Percentiles rank a stretch among this genome's conserved stretches.
Conservation (phyloP, 2,329 filamentous ascomycete genomes). For the Exophiala aquamarina region DNA sequence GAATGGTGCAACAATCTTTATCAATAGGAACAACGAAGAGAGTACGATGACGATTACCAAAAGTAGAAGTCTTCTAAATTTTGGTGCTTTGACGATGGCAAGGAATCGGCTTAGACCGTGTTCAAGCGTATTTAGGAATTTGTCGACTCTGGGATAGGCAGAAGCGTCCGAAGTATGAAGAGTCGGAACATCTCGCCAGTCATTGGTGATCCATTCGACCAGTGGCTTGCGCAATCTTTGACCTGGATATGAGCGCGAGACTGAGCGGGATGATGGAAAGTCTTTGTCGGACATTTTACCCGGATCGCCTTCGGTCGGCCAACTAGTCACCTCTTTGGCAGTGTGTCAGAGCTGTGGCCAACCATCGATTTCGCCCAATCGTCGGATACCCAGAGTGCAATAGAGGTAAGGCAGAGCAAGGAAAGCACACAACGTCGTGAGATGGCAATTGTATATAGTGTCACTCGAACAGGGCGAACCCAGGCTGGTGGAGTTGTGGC, state of each 20-base stretch:
- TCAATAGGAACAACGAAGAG: constrained; percentile 15
- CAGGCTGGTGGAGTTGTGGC: too few relatives aligned
- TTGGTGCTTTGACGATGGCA: constrained; percentile 39
- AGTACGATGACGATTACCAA: constrained; percentile 6
- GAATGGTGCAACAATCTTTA: constrained; percentile 17
- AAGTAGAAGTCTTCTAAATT: constrained; percentile 36
- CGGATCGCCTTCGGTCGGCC: neutral
- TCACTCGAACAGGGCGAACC: too few relatives aligned
- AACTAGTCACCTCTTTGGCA: neutral
- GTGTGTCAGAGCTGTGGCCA: too few relatives aligned
- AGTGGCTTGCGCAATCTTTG: constrained; percentile 31
- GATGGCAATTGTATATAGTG: too few relatives aligned
- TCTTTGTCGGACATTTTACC: neutral
- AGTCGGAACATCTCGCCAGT: constrained; percentile 35
- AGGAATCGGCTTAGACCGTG: constrained; percentile 21
- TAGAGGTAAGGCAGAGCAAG: too few relatives aligned
- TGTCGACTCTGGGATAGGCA: constrained; percentile 27
- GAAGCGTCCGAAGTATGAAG: constrained; percentile 27
- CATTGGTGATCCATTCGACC: constrained; percentile 40
- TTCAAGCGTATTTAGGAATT: constrained; percentile 27
- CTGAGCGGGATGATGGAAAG: neutral
- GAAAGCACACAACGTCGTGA: too few relatives aligned
- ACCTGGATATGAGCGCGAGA: neutral
- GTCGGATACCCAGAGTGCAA: too few relatives aligned
- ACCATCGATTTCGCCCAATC: too few relatives aligned